phyloP scores from a whole-genome alignment of 371 early-diverging fungal genomes.

The Mortierella sp. region DNA sequence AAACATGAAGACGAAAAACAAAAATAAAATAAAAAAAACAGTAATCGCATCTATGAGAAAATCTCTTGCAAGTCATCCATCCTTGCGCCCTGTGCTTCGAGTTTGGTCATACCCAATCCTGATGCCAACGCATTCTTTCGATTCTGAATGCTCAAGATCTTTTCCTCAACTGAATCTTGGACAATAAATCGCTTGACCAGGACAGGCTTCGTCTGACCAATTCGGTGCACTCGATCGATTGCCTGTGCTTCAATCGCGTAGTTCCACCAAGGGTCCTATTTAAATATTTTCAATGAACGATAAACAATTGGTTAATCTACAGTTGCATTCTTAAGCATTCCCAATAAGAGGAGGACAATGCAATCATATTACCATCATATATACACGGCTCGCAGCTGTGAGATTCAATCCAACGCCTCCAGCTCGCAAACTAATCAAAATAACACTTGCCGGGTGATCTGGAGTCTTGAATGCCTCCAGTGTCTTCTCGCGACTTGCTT shows the following conservation, averaged over 20 bases:
- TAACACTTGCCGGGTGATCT: conserved; percentile 65
- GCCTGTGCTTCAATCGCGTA: conserved; percentile 83
- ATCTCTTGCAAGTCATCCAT: conserved; percentile 65
- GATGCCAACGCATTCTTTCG: conserved; percentile 67
- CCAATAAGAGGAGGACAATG: neutral
- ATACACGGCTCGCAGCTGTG: conserved; percentile 81
- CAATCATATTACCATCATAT: conserved; percentile 65
- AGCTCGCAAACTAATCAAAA: conserved; percentile 76
- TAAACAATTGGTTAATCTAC: neutral
- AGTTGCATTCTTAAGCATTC: neutral
- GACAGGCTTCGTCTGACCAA: conserved; percentile 81
- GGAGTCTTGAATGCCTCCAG: conserved; percentile 64
- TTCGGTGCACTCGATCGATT: conserved; percentile 88
- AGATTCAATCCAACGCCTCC: conserved; percentile 93
- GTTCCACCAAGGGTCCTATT: conserved; percentile 91
- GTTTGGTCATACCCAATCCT: conserved; percentile 65
- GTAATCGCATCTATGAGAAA: conserved; percentile 28
- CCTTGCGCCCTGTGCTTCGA: conserved; percentile 60
- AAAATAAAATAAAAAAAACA: neutral
- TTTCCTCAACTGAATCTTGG: conserved; percentile 71
- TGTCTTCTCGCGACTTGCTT: conserved; percentile 70
- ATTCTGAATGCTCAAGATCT: conserved; percentile 71
- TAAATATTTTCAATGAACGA: neutral
- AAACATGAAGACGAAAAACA: neutral
- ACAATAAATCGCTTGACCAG: conserved; percentile 70